Conservation (phyloP, 805 yeast species). For the Metschnikowia vanudenii region DNA sequence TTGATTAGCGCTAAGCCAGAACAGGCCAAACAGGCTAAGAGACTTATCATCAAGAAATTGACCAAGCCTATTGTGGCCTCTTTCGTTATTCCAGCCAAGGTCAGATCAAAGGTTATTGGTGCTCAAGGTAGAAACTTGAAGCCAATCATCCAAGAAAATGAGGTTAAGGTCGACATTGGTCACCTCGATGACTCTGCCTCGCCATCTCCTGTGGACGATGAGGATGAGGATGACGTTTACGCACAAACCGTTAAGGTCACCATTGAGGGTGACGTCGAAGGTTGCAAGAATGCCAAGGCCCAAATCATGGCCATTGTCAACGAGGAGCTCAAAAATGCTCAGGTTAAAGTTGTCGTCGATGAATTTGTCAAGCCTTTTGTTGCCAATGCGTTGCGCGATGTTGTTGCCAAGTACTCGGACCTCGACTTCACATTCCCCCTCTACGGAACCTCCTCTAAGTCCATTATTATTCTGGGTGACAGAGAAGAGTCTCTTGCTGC, state of each 20-base stretch:
- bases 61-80: slow-evolving; percentile 66
- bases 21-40: slow-evolving; percentile 66
- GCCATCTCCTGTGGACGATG: slow-evolving; percentile 28
- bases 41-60: slow-evolving; percentile 71
- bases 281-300: slow-evolving; percentile 69
- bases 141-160: slow-evolving; percentile 69
- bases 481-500: slow-evolving; percentile 61
- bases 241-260: slow-evolving; percentile 60
- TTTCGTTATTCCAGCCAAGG: slow-evolving; percentile 70
- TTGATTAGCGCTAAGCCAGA: slow-evolving; percentile 73
- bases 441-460: slow-evolving; percentile 33
- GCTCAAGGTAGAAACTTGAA: slow-evolving; percentile 79
- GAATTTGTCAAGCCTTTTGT: slow-evolving; percentile 31
- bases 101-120: slow-evolving; percentile 81
- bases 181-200: slow-evolving; percentile 23
- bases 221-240: slow-evolving; percentile 60
- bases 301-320: slow-evolving; percentile 71
- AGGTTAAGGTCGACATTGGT: slow-evolving; percentile 70
- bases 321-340: slow-evolving; percentile 64
- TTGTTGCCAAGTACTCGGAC: slow-evolving; percentile 23
- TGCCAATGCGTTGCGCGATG: slow-evolving; percentile 25
- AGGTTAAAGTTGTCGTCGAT: slow-evolving; percentile 48
- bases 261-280: slow-evolving; percentile 81
- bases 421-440: slow-evolving; percentile 39
- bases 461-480: slow-evolving; percentile 63